Base-by-base conservation (phyloP, 1,139 yeast species). In the Hansenula sp. region DNA sequence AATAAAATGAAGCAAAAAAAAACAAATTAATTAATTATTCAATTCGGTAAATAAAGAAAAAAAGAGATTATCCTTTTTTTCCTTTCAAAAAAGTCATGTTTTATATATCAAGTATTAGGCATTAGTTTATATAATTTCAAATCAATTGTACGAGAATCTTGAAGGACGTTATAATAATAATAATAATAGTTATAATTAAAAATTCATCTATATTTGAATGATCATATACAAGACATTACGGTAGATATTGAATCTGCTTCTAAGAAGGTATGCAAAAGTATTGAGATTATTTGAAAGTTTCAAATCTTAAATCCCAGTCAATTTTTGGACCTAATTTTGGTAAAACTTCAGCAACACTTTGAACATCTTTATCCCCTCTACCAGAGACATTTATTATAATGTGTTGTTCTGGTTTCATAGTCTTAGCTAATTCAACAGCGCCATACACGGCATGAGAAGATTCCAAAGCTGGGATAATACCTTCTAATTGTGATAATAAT, bases 311-410 rank as follows among this genome's bases (percentile, higher is more conserved):
- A 65, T 93, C 98, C 99, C 99, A 93, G 57, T 85, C 93, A 62
- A 93, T 91, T 65, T 82, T 65, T 42, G 93, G 94, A 38, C 99
- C 99, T 48, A 90, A 74, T 50, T 68, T 78, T 39, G 99, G 99
- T 61, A 93, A 76, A 41, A 84, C 80, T 66, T 93, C 97, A 36
- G 99, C 99, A 46, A 93, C 97, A 63, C 93, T 87, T 70, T 91
- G 97, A 32, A 93, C 99, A 64, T 93, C 99, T 73, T 93, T 93
- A 66, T 94, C 99, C 69, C 99, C 99, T 74, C 99, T 87, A 60
- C 99, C 99, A 42, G 96, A 88, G 47, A 93, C 79, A 63, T 90
- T 89, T 60, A 93, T 86, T 49, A 93, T 83, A 50, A 93, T 71
- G 62, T 88, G 82, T 68, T 90, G 78, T 53, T 86, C 96, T 55